Evolutionary conservation across 345 rosid genomes (phyloP), one percentile per base, ranked within the genome.

Genomic region (Eutrema japonicum): DNA sequence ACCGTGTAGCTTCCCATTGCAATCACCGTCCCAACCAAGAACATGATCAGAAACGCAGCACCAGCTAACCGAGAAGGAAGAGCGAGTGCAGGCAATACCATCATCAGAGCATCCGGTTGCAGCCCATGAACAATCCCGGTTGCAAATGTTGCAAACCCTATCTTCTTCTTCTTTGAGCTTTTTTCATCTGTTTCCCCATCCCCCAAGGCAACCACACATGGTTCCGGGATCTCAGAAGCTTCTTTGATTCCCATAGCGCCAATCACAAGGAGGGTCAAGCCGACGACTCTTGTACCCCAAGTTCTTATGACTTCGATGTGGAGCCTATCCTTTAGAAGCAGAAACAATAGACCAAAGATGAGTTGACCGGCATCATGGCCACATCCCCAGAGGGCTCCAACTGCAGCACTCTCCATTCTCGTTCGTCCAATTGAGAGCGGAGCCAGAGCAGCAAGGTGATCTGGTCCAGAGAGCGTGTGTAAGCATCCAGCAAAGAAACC

Each of bases 371-470:
- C 96, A 37, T 92, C 99, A 48, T 95, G 99, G 10, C 99, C 99
- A 73, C 97, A 95, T 37, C 99, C 99, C 99, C 99, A 95, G 14
- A 95, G 89, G 16, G 96, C 99, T 73, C 99, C 99, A 45, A 95
- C 96, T 2, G 82, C 89, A 66, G 97, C 97, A 67, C 99, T 92
- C 84, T 92, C 96, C 78, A 92, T 70, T 49, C 89, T 78, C 14
- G 96, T 74, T 10, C 96, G 92, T 7, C 99, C 96, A 35, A 95
- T 95, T 2, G 99, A 92, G 30, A 92, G 88, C 4, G 99, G 99
- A 67, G 97, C 96, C 78, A 94, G 75, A 71, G 99, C 99, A 74
- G 97, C 99, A 18, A 95, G 93, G 80, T 95, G 99, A 50, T 95
- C 97, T 2, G 97, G 97, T 42, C 99, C 99, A 51, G 99, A 95